These are phyloP conservation scores for Nannizzia gypsea DNA, from an alignment of 2,329 filamentous ascomycete genomes.

Conservation along the genomic window DNA sequence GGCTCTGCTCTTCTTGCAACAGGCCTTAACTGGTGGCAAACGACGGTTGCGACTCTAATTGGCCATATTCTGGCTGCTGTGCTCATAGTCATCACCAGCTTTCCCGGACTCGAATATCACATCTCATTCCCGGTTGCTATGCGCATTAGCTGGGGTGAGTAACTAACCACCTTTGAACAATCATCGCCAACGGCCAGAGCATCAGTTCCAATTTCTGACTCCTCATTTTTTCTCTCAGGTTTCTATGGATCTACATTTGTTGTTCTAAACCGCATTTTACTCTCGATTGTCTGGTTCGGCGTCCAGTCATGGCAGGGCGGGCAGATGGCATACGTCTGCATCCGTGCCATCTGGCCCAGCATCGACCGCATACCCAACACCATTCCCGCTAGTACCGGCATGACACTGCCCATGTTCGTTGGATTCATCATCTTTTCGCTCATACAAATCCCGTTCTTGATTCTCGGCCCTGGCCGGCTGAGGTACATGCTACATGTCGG, in stretches of 20 bases:
- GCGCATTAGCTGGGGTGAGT: constrained; percentile 32
- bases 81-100: constrained; percentile 28
- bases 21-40: constrained; percentile 25
- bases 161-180: constrained; percentile 26
- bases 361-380: constrained; percentile 24
- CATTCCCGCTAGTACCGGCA: constrained; percentile 22
- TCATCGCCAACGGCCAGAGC: no score
- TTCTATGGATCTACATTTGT: constrained; percentile 31
- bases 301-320: constrained; percentile 28
- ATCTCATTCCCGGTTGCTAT: constrained; percentile 35
- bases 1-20: constrained; percentile 27
- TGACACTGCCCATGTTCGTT: constrained; percentile 27
- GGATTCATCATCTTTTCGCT: constrained; percentile 28
- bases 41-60: constrained; percentile 21
- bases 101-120: constrained; percentile 33
- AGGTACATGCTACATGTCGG: constrained; percentile 16
- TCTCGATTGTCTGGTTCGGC: constrained; percentile 21
- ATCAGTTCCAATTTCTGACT: not conserved
- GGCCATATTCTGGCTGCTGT: constrained; percentile 29
- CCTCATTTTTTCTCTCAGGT: not conserved
- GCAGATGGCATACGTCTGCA: constrained; percentile 33
- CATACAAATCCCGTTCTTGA: constrained; percentile 32
- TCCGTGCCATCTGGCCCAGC: constrained; percentile 15
- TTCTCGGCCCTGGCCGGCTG: constrained; percentile 30
- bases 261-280: constrained; percentile 31